Evolutionary conservation across 164 flowering plant genomes (phyloP).

Genomic region (Piper longum): DNA sequence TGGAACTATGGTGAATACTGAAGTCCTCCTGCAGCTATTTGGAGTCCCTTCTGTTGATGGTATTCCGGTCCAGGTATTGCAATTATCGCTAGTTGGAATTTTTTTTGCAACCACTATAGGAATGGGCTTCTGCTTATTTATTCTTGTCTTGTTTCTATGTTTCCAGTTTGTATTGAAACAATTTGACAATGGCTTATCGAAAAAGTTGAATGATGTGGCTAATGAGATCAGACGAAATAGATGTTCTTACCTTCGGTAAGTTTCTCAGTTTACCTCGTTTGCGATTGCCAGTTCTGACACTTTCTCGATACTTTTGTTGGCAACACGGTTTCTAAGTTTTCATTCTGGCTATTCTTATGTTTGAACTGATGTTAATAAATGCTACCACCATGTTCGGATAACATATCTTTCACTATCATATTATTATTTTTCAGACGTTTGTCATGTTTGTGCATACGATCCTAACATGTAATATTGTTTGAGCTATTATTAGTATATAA

Average conservation of each 20-base stretch:
- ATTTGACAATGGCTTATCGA: constrained; percentile 63
- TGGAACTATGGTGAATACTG: constrained; percentile 52
- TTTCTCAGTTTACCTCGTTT: neutral
- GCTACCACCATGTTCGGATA: too few species aligned
- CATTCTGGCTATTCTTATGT: neutral
- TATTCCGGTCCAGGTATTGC: constrained; percentile 62
- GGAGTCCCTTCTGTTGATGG: constrained; percentile 55
- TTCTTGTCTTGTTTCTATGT: neutral
- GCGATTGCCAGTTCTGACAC: neutral
- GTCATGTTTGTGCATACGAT: too few species aligned
- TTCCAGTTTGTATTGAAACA: constrained; percentile 76
- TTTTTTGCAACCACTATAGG: too few species aligned
- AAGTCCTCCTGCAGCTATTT: constrained; percentile 45
- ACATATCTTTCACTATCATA: too few species aligned
- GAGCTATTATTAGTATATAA: too few species aligned
- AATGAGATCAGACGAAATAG: constrained; percentile 89
- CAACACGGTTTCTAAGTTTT: neutral
- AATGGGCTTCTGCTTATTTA: neutral
- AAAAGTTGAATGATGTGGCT: constrained; percentile 60
- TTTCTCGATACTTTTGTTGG: neutral
- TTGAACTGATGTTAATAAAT: too few species aligned
- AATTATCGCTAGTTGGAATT: neutral
- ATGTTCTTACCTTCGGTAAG: constrained; percentile 88
- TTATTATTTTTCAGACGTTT: too few species aligned
- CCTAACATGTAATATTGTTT: too few species aligned